Base-by-base conservation (phyloP, 1,139 yeast species). In the Candida sp. region DNA sequence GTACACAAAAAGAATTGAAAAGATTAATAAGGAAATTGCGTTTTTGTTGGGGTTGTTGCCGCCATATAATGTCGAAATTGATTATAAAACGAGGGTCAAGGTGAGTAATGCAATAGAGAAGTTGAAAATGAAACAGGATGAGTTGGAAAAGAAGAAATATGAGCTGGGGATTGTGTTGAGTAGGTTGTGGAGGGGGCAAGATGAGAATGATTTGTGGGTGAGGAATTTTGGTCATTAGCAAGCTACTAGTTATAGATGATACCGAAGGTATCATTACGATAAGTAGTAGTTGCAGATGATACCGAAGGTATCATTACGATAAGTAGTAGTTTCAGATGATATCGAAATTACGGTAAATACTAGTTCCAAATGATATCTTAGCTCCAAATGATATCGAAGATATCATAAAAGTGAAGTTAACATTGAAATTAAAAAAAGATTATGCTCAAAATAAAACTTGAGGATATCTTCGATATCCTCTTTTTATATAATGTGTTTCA, bases 171-270 rank as follows among this genome's bases (percentile, higher is more conserved):
- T 72, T 32, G 61, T 70, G 32, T 66, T 73, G 36, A 70, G 76
- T 50, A 63, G 78, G 43, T 59, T 73, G 49, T 70, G 76, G 77
- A 58, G 78, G 43, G 73, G 60, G 30, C 63, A 62, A 44, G 77
- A 72, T 44, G 75, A 69, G 44, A 68, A 67, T 49, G 74, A 70
- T 42, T 66, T 73, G 43, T 73, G 78, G 78, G 76, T 73, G 30
- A 61, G 74, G 42, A 57, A 49, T 40, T 43, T 49, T 35, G 39
- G 43, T 27, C 43, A 41, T 15, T 41, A 37, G 35, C 6, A 12
- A 11, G 11, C 2, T 25, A n/a, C 6, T 5, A 32, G 11, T 7
- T 25, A 8, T 25, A 11, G 29, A 25, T 25, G 29, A 25, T 25
- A 25, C 11, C 29, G 29, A 11, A 25, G 29, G 11, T 25, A 25